Evolutionary conservation across 352 stramenopile genomes (phyloP), one percentile per base, ranked within the genome.

Genomic region (Halophytophthora batemanensis): DNA sequence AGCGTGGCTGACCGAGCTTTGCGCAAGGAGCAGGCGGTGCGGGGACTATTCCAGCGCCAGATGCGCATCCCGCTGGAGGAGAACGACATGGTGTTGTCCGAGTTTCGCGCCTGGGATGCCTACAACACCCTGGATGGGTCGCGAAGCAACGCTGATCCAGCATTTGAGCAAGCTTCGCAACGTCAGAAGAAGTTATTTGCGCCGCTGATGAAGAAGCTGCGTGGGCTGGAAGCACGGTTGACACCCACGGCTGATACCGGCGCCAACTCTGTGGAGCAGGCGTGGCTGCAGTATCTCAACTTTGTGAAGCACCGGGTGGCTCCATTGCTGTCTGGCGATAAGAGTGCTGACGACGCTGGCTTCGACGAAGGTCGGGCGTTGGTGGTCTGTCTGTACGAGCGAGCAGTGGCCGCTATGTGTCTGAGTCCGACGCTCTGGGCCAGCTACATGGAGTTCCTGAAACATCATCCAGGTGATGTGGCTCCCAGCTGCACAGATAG

Each of bases 41-140:
- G 76, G 17, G 58, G 64, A 14, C 44, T 90, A 0, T 90, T 73
- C 51, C 52, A 22, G n/a, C 61, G 46, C 5, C 80, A 90, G 45
- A 74, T 90, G 69, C 45, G 61, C 34, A 44, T 87, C 13, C 77
- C 80, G 21, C 44, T 90, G 53, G 65, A 86, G 56, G 70, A 87
- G 37, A 90, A 90, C 49, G 80, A 90, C 51, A 47, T 87, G 1
- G 69, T 63, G 19, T 77, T 90, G 77, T 88, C 80, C 15, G 80
- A 90, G 44, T 88, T 86, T 34, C 75, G 80, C 19, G 74, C 77
- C 5, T 90, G 80, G 80, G 69, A 79, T 54, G 43, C 61, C 33
- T 87, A 90, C 71, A 87, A 88, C 41, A 69, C 61, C 2, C 50
- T 81, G 1, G 57, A 71, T 46, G 35, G 34, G 3, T 41, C 48